Evolutionary conservation across 345 rosid genomes (phyloP), one percentile per base, ranked within the genome.

Genomic region (Acer yangbiense): DNA sequence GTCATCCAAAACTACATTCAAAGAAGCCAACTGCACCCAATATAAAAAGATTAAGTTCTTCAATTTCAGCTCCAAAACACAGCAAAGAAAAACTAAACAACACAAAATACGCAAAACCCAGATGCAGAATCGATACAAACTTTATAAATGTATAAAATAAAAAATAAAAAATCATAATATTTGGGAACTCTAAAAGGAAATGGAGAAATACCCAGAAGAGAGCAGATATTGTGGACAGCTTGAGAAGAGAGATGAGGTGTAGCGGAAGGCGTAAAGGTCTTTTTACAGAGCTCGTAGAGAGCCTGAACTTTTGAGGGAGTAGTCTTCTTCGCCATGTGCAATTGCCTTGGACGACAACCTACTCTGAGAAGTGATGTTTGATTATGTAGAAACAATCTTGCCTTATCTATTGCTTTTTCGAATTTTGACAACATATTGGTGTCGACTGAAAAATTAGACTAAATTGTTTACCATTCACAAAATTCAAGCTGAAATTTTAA

Each of bases 241-340:
- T 72, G 81, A 58, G 96, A 76, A 77, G 95, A 78, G 39, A 85
- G 69, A 76, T 91, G 85, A 75, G 95, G 77, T 1, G 73, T 50
- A 25, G 80, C 86, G 6, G 92, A 83, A 16, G 97, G 89, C 41
- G 90, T 83, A 72, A 90, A 85, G 66, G 81, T 88, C 71, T 66
- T 82, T 4, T 83, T 84, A 85, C 97, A 93, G 67, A 92, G 87
- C 18, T 92, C 93, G 78, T 88, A 92, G 13, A 91, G 84, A 76
- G 85, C 85, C 82, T 92, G 95, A 43, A 93, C 86, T 82, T 88
- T 92, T 7, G 97, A 86, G 60, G 86, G 75, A 62, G 96, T 82
- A 63, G 85, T 80, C 55, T 69, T 68, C 77, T 72, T 83, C 66
- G 88, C 89, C 94, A 90, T 87, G 75, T 76, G 83, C 7, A 78